Percentiles rank a stretch among this genome's conserved stretches.
Conservation (phyloP, 306 rosid genomes). For the Canavalia gladiata region DNA sequence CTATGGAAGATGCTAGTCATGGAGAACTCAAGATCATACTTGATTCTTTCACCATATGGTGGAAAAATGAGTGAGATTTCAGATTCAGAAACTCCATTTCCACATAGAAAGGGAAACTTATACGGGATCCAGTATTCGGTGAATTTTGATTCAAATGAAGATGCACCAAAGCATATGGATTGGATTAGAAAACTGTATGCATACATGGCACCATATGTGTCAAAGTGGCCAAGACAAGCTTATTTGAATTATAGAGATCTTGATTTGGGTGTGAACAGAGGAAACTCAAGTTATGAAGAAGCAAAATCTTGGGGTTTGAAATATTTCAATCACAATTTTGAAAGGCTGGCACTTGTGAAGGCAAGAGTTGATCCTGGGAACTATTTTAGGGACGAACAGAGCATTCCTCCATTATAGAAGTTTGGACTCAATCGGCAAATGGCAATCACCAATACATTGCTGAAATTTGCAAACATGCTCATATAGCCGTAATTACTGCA, state of each 20-base stretch:
- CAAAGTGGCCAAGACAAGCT: slow-evolving; percentile 46
- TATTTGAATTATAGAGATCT: slow-evolving; percentile 53
- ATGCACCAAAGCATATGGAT: neutral
- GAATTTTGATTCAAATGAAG: slow-evolving; percentile 30
- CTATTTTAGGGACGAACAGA: slow-evolving; percentile 64
- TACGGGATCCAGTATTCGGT: slow-evolving; percentile 43
- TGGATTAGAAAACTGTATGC: slow-evolving; percentile 37
- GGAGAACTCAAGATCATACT: neutral
- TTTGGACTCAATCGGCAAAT: neutral
- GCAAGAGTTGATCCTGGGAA: slow-evolving; percentile 55
- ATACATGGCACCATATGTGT: slow-evolving; percentile 45
- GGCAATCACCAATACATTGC: neutral
- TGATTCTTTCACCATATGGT: slow-evolving; percentile 52
- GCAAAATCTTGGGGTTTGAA: slow-evolving; percentile 48
- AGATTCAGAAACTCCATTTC: slow-evolving; percentile 46
- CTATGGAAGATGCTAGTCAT: slow-evolving; percentile 42
- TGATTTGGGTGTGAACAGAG: slow-evolving; percentile 49
- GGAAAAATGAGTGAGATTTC: slow-evolving; percentile 55
- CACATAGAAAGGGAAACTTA: slow-evolving; percentile 42
- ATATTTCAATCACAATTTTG: slow-evolving; percentile 52
- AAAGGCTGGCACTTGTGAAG: slow-evolving; percentile 56
- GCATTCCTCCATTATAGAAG: slow-evolving; percentile 50
- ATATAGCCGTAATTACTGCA: neutral
- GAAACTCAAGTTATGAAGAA: slow-evolving; percentile 25
- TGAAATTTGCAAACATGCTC: neutral